These are phyloP conservation scores for Cladosporium sp. DNA, from an alignment of 2,329 filamentous ascomycete species.

Conservation along the genomic window DNA sequence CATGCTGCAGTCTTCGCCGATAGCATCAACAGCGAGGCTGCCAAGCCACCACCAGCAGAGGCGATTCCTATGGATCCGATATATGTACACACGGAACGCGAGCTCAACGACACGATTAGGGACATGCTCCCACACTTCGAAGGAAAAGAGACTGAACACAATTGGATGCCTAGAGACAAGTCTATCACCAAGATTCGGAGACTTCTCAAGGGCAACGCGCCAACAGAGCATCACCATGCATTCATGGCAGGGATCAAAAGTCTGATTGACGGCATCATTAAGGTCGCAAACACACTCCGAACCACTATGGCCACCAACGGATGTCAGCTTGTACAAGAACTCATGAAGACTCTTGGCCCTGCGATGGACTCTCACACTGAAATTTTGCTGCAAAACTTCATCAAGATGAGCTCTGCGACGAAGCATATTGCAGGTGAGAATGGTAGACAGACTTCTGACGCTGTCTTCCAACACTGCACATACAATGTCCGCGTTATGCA, in stretches of 20 bases:
- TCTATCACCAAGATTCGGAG: conserved; percentile 70
- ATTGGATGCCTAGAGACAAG: conserved; percentile 86
- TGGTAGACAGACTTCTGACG: conserved; percentile 75
- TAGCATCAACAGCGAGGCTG: conserved; percentile 44
- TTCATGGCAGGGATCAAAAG: conserved; percentile 69
- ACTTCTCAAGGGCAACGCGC: conserved; percentile 78
- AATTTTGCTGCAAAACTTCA: conserved; percentile 78
- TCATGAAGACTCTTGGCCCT: conserved; percentile 70
- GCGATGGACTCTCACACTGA: conserved; percentile 86
- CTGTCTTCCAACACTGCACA: conserved; percentile 71
- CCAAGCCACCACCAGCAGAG: conserved; percentile 58
- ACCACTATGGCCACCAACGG: conserved; percentile 88
- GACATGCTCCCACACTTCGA: conserved; percentile 81
- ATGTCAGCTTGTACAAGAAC: conserved; percentile 77
- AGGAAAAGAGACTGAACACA: conserved; percentile 82
- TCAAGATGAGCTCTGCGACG: conserved; percentile 83
- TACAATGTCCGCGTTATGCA: conserved; percentile 80
- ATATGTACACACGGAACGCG: conserved; percentile 77
- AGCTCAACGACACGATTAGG: conserved; percentile 81
- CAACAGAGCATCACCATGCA: conserved; percentile 66
- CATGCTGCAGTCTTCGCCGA: conserved; percentile 42
- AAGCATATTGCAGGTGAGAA: conserved; percentile 90
- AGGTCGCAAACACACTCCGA: conserved; percentile 74
- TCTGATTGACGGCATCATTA: conserved; percentile 82
- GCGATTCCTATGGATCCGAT: conserved; percentile 70